These are phyloP conservation scores for Aureobasidium sp. DNA, from an alignment of 2,329 filamentous ascomycete species.

Conservation along the genomic window DNA sequence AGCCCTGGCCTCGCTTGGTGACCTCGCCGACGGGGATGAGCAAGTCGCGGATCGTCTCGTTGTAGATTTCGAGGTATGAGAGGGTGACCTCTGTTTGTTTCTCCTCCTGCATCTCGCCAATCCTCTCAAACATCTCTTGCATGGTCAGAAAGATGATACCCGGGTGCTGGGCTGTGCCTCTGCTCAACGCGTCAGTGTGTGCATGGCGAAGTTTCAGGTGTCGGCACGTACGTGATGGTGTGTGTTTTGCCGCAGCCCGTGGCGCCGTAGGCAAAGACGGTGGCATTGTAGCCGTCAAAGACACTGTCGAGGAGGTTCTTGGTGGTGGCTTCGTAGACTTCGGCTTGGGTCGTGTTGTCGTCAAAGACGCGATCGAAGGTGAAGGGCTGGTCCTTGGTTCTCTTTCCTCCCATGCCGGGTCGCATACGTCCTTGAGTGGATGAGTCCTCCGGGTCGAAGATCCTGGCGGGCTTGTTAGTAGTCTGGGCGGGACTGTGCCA, in stretches of 20 bases:
- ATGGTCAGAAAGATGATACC: conserved; percentile 99
- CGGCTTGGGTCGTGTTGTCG: conserved; percentile 83
- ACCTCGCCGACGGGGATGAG: conserved; percentile 60
- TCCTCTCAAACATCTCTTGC: conserved; percentile 97
- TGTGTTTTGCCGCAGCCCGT: conserved; percentile 98
- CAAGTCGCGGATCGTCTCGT: conserved; percentile 94
- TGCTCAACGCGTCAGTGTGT: conserved; percentile 21
- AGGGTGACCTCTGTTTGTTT: conserved; percentile 86
- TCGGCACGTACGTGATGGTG: conserved; percentile 56
- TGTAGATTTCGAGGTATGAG: conserved; percentile 97
- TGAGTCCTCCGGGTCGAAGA: conserved; percentile 96
- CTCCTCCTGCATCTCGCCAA: conserved; percentile 75
- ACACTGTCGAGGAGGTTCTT: conserved; percentile 87
- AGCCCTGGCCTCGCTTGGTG: conserved; percentile 67
- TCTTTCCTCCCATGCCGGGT: conserved; percentile 77
- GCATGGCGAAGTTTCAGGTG: neutral
- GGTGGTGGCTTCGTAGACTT: conserved; percentile 93
- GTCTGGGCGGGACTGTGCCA: neutral
- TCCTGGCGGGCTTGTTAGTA: conserved; percentile 46
- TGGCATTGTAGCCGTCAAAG: conserved; percentile 95
- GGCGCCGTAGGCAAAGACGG: conserved; percentile 95
- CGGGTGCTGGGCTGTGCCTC: conserved; percentile 78
- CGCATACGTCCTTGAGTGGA: conserved; percentile 83
- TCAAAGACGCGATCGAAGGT: conserved; percentile 96
- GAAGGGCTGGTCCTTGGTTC: conserved; percentile 95